Conservation (phyloP, 768 basidiomycete genomes). For the Cystobasidiopsis lactophilus region DNA sequence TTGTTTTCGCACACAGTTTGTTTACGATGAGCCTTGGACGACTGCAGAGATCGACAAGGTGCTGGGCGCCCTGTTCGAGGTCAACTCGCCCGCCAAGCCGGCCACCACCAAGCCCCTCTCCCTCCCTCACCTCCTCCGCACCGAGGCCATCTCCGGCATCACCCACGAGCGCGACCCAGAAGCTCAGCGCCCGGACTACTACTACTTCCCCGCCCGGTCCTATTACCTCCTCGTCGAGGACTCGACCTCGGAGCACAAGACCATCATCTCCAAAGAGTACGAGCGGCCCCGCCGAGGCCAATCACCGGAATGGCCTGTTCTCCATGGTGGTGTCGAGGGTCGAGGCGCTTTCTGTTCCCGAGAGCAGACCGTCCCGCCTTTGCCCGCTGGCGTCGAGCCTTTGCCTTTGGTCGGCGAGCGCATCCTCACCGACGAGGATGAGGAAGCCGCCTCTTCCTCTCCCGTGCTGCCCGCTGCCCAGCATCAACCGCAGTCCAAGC, state of each 20-base stretch:
- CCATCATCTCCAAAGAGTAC: conserved; percentile 69
- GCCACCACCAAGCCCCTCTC: conserved; percentile 18
- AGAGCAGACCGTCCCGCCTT: background rate
- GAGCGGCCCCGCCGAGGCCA: conserved; percentile 32
- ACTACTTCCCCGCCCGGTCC: conserved; percentile 54
- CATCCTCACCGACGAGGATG: background rate
- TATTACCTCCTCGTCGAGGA: conserved; percentile 86
- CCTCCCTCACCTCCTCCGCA: conserved; percentile 34
- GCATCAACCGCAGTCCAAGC: background rate
- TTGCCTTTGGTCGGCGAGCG: background rate
- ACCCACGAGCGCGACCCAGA: conserved; percentile 77
- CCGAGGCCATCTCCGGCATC: conserved; percentile 61
- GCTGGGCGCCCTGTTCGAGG: conserved; percentile 20
- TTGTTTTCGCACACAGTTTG: background rate
- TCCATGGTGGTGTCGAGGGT: conserved; percentile 30
- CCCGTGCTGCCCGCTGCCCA: no score
- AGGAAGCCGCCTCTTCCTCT: background rate
- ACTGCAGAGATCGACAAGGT: conserved; percentile 26
- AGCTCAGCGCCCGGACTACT: conserved; percentile 64
- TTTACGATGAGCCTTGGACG: background rate
- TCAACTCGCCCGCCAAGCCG: conserved; percentile 22
- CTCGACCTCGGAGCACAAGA: conserved; percentile 54
- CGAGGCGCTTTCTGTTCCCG: conserved; percentile 16
- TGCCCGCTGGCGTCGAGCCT: background rate
- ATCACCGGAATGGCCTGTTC: conserved; percentile 54